Base-by-base conservation (phyloP, 2,329 filamentous ascomycete species). In the Microdochium paspali region DNA sequence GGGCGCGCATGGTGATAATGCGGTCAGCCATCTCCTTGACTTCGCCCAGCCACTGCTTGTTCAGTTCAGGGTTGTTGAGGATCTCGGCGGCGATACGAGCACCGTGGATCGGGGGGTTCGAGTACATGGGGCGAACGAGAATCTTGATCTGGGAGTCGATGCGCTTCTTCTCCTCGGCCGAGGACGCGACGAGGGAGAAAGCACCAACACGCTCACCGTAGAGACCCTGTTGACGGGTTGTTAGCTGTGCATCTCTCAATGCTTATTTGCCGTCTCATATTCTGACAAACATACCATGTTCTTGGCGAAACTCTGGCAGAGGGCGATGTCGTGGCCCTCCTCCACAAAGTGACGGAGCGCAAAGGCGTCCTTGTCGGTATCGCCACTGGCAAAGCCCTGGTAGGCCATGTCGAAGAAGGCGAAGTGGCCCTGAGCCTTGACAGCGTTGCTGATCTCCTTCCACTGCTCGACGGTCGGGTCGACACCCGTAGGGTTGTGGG, bases 321-420 rank as follows among this genome's bases (percentile, higher is more conserved):
- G 82, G 63, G 82, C 84, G 64, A 93, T 82, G 64, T 89, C 81
- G 75, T 95, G 90, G 60, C 91, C 91, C 73, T 96, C 76, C 72
- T 89, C 79, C 66, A 96, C 82, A 67, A 98, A 98, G 77, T 96
- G 78, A 57, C 93, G 84, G 56, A 97, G 79, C 51, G 93, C 88
- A 66, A 91, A 97, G 54, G 93, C 93, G 66, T 98, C 91, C 69
- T 84, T 84, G 76, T 94, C 81, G 54, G 87, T 93, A 71, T 95
- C 81, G 58, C 91, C 91, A 54, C 85, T 93, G 59, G 91, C 91
- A 64, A 98, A 97, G 60, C 91, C 91, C 74, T 98, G 91, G 79
- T 98, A 98, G 54, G 91, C 91, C 90, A 96, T 96, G 70, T 97
- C 91, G 74, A 97, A 98, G 81, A 98, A 96, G 60, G 89, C 84